Evolutionary conservation across 164 flowering plant genomes (phyloP).

Genomic region (Macadamia integrifolia): DNA sequence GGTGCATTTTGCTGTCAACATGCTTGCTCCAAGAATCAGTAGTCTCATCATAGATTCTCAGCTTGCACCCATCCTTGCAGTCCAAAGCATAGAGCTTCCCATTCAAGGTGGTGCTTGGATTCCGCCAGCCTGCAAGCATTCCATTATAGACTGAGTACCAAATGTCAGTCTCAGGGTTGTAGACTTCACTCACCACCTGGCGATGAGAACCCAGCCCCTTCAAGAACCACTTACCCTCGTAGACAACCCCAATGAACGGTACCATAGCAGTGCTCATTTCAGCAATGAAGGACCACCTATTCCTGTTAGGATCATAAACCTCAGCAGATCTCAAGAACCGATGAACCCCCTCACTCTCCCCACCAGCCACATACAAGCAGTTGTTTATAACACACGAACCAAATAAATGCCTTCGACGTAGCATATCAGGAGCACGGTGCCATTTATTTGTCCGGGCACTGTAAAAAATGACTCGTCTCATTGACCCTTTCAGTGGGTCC

Average conservation of each 20-base stretch:
- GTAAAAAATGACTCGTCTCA: conserved; percentile 74
- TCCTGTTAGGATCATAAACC: conserved; percentile 78
- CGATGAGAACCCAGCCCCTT: conserved; percentile 78
- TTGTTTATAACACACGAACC: conserved; percentile 88
- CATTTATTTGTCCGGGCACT: conserved; percentile 82
- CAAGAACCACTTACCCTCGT: conserved; percentile 73
- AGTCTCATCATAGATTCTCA: conserved; percentile 59
- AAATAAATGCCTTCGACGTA: conserved; percentile 64
- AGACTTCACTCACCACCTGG: conserved; percentile 74
- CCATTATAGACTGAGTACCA: conserved; percentile 74
- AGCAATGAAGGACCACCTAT: conserved; percentile 69
- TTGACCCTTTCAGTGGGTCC: conserved; percentile 72
- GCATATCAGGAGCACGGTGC: conserved; percentile 96
- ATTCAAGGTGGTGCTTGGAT: conserved; percentile 53
- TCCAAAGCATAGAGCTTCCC: conserved; percentile 74
- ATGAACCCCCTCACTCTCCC: conserved; percentile 68
- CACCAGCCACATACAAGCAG: conserved; percentile 85
- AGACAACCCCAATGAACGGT: conserved; percentile 76
- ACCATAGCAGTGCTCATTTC: conserved; percentile 87
- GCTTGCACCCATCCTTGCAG: conserved; percentile 80
- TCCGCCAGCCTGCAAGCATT: conserved; percentile 82
- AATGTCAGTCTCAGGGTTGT: conserved; percentile 54
- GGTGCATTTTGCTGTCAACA: conserved; percentile 62
- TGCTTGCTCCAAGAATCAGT: conserved; percentile 66
- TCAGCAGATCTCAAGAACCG: conserved; percentile 72